Base-by-base conservation (phyloP, 2,329 filamentous ascomycete genomes). In the Venturia carpophila region DNA sequence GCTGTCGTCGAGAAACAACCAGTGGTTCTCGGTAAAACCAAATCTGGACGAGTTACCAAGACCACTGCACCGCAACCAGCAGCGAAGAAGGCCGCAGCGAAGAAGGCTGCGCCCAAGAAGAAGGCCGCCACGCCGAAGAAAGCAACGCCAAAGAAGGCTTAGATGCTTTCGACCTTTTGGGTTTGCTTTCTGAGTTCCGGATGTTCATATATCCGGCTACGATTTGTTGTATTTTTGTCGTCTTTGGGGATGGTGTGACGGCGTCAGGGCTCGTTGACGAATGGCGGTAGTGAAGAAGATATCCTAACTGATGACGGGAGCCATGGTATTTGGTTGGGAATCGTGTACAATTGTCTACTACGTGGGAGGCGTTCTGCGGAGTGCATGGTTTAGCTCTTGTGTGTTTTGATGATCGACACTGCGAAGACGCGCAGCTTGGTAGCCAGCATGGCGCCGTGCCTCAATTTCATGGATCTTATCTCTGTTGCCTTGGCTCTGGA, bases 21-120 rank as follows among this genome's bases (percentile, higher is more conserved):
- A 27, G 86, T 87, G 72, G 82, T 88, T 61, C 79, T 92, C 63
- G 84, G 83, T 75, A 92, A 90, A 85, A 92, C 91, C 76, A 94
- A 94, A 85, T 87, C 90, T 64, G 91, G 91, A 61, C 88, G 91
- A 70, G 88, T 95, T 71, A 85, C 88, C 71, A 95, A 94, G 85
- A 80, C 82, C 30, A 79, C 81, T 45, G 78, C 80, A 21, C 60
- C 58, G 1, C 55, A 43, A 65, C 27, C 47, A 27, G 47, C 41
- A 52, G 52, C 63, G 11, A 49, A 47, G 30, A 66, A 66, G 34
- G 60, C 60, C 27, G 37, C 56, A 30, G 39, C 60, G 11, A 65
- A 62, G 60, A 63, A 66, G 30, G 60, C 58, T 17, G 27, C 64
- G n/a, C 64, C 64, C 41, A 65, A 61, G 58, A 65, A 66, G 64